Percentiles rank a stretch among this genome's conserved stretches.
These are phyloP conservation scores for Phytophthora constricta DNA, from an alignment of 352 stramenopile genomes.

Conservation along the genomic window DNA sequence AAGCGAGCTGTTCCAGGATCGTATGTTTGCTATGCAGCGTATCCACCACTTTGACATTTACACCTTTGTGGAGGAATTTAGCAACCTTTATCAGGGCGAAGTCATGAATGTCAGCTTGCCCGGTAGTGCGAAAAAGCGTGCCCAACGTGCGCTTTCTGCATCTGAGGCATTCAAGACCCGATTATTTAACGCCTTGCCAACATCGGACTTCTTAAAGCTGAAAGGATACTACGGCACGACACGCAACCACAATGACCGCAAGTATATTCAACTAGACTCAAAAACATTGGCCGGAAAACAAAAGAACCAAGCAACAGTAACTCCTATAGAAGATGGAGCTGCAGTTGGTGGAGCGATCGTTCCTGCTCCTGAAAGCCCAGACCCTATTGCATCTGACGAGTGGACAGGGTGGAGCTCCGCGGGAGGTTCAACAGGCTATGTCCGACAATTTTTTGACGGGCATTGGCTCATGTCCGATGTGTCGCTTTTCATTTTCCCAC, in stretches of 20 bases:
- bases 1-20: constrained; percentile 76
- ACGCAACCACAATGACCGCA: constrained; percentile 26
- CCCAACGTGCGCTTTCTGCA: constrained; percentile 58
- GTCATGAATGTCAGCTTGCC: constrained; percentile 82
- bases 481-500: constrained; percentile 80
- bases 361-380: constrained; percentile 16
- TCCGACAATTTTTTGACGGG: constrained; percentile 66
- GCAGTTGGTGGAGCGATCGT: background rate
- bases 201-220: constrained; percentile 71
- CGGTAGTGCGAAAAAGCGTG: constrained; percentile 63
- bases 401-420: constrained; percentile 31
- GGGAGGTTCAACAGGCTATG: constrained; percentile 24
- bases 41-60: constrained; percentile 85
- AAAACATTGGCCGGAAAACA: constrained; percentile 9
- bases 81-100: constrained; percentile 73
- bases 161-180: constrained; percentile 68
- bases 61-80: constrained; percentile 77
- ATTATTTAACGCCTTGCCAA: constrained; percentile 66
- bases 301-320: constrained; percentile 30
- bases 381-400: constrained; percentile 22
- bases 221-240: constrained; percentile 54
- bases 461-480: constrained; percentile 83
- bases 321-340: constrained; percentile 25
- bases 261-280: constrained; percentile 29
- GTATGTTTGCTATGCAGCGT: constrained; percentile 80